Evolutionary conservation across 768 basidiomycete genomes (phyloP).

Genomic region (Lyophyllum semitale): DNA sequence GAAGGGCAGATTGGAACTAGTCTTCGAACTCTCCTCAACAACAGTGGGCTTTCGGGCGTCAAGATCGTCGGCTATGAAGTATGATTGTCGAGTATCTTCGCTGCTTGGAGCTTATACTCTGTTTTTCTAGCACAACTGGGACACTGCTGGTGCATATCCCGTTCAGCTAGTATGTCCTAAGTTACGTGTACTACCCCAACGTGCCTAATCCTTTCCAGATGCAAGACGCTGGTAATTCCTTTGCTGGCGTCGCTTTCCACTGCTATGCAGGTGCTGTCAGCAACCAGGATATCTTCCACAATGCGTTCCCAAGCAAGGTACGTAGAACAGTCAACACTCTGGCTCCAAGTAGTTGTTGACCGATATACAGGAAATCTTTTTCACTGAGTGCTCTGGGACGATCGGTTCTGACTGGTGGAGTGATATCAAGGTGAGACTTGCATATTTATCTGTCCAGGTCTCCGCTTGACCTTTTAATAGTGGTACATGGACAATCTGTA

Average conservation of each 20-base stretch:
- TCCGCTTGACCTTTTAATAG: neutral
- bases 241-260: conserved; percentile 71
- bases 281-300: conserved; percentile 18
- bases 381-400: conserved; percentile 68
- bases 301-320: conserved; percentile 21
- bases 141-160: conserved; percentile 62
- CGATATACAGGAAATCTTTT: conserved; percentile 40
- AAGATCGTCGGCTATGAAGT: conserved; percentile 57
- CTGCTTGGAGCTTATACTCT: neutral
- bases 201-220: conserved; percentile 29
- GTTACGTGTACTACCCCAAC: too few relatives aligned
- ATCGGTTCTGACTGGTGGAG: conserved; percentile 77
- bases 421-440: conserved; percentile 63
- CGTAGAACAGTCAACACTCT: neutral
- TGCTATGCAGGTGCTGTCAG: conserved; percentile 50
- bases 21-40: conserved; percentile 61
- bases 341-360: neutral
- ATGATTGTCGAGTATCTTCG: neutral
- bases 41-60: conserved; percentile 57
- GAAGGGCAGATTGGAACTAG: conserved; percentile 61
- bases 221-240: conserved; percentile 55
- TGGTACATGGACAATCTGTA: conserved; percentile 28
- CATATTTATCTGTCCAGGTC: neutral
- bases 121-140: conserved; percentile 65
- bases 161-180: conserved; percentile 40